Base-by-base conservation (phyloP, 2,329 filamentous ascomycete genomes). In the Pleurostoma richardsiae region DNA sequence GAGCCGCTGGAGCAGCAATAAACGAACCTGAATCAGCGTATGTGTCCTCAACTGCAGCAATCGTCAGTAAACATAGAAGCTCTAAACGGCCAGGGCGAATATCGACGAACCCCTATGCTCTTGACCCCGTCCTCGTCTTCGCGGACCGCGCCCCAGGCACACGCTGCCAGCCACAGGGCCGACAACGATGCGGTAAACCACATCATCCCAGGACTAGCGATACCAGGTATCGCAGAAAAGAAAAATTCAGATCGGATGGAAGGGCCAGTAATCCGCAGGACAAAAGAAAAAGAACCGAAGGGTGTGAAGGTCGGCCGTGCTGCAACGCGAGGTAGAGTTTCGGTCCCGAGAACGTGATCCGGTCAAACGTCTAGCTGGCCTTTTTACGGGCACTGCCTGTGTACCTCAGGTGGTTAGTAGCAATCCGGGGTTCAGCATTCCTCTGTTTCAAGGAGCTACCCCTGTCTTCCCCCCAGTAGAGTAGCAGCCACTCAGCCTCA, bases 41-140 rank as follows among this genome's bases (percentile, higher is more conserved):
- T 96, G 91, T 61, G 91, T 95, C 63, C 89, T 83, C 62, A 96
- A 77, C 88, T 95, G 67, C 51, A 51, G 51, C 48, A 26, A 41
- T 26, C 31, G 33, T 49, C 29, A 41, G 43, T 42, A 29, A 49
- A 40, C 27, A 30, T 36, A 4, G 10, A n/a, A 19, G 8, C 29
- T 19, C 1, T 10, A 27, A 33, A 29, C 40, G 27, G 39, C 40
- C 31, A 47, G 30, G 6, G 38, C 39, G 19, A 19, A 29, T n/a
- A 42, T 29, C 10, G 42, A 59, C 71, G 50, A 64, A 76, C 73
- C 63, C 68, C 65, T 56, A 78, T 76, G 64, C 73, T 76, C 67
- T 74, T 76, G 54, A 76, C 64, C 10, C 59, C 63, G 44, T 67
- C 64, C 6, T 70, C 81, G 53, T 74, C 74, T 59, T 81, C 74